Evolutionary conservation across 1,284 basidiomycete species (phyloP), one percentile per base, ranked within the genome.

Genomic region (Ustilago curta): DNA sequence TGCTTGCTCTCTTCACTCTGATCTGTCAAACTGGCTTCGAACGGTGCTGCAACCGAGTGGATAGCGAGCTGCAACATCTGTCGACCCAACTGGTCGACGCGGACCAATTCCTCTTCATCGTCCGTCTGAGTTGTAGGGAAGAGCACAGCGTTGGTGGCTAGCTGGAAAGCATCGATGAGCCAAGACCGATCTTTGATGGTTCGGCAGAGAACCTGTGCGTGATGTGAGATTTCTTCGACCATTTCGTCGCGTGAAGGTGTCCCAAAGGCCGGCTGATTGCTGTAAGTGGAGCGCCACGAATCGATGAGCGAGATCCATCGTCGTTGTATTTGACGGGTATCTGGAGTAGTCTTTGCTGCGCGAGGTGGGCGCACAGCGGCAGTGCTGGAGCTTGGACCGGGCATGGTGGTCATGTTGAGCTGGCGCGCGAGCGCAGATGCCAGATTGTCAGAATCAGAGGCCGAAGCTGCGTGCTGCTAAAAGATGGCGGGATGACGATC

Each of bases 221-320:
- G 59, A 7, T 60, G 60, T 0, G 67, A 56, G 60, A 75, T 70
- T 31, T 75, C 37, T 39, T 67, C 63, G 14, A 68, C 60, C 18
- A 75, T 56, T 39, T 60, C 12, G 45, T 60, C 59, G 48, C 63
- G 62, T 7, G 48, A n/a, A 1, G 14, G 14, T 31, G 52, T 43
- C 11, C 25, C 52, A 23, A 40, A 47, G 0, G 27, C 8, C 1
- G 8, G 16, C 43, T 16, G 35, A 3, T 27, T 0, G 18, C 35
- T 19, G 53, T 56, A 43, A 3, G 19, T n/a, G 11, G 37, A 21
- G 4, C 50, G 59, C 72, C 72, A 75, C 2, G 56, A 19, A 7
- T 75, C 72, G n/a, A 75, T 61, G 35, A 75, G 72, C 42, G 60
- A 32, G 4, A 75, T 23, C 72, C 72, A 75, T 39, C 56, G 27